Base-by-base conservation (phyloP, 1,139 yeast genomes). In the Candida tetrigidarum region DNA sequence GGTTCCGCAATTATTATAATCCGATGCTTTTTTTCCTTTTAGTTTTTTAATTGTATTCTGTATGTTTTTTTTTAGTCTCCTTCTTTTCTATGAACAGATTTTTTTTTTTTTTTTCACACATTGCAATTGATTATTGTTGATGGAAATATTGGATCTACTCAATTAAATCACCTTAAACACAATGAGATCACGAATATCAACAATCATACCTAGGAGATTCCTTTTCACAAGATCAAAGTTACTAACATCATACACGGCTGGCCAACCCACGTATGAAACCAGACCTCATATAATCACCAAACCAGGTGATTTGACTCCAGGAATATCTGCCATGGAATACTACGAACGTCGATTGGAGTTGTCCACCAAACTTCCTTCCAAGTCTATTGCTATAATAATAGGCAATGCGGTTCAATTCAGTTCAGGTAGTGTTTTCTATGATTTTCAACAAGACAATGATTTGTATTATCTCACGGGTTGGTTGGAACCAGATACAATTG, bases 381-480 rank as follows among this genome's bases (percentile, higher is more conserved):
- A 77, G 19, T 83, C 96, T 7, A 65, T 88, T 33, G 92, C 92
- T 0, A 80, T 93, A 32, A 63, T 92, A 3, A 81, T 86, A 2
- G 96, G 98, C 0, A 80, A 81, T 56, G 74, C 78, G 32, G 73
- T 85, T 7, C 86, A 89, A 60, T 89, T 73, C 64, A 89, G 96
- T 11, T 84, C 97, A 0, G 96, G 96, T 1, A 81, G 93, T 10
- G 99, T 93, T 1, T 93, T 93, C 57, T 83, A 91, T 60, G 87
- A 86, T 43, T 95, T 95, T 60, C 96, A 92, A 58, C 99, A 93
- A 64, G 86, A 91, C 57, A 95, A 89, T 45, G 92, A 93, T 62
- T 71, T 95, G 28, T 91, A 69, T 63, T 93, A 93, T 62, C 64
- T 93, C 51, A 85, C 96, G 1, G 98, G 98, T 7, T 92, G 97